Evolutionary conservation across 2,329 filamentous ascomycete genomes (phyloP), one percentile per base, ranked within the genome.

Genomic region (Botrytis deweyae): DNA sequence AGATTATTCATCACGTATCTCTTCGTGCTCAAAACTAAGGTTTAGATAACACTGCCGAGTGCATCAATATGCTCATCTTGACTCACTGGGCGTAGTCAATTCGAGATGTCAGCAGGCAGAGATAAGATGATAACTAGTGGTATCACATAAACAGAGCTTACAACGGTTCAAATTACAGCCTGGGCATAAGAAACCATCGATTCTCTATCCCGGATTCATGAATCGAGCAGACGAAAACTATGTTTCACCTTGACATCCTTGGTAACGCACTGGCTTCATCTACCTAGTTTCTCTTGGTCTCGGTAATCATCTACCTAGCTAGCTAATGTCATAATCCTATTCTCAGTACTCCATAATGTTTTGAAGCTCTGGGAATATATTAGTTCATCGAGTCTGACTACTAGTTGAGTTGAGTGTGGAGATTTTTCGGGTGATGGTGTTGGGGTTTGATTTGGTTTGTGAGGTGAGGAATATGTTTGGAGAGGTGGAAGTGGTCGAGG

Each of bases 61-160:
- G 5, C 18, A 40, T 25, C n/a, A 29, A 40, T 25, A n/a, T 49
- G 18, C 16, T 5, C 22, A 29, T 4, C 14, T 25, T 29, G 25
- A 9, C 16, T 25, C 8, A 18, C 12, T n/a, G 25, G 1, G 22
- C 7, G 7, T 2, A 40, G 0, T 5, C 36, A n/a, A 62, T 42
- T n/a, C 3, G 7, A 40, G 25, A n/a, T 25, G 1, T 3, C 0
- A 44, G 1, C 2, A 29, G 12, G 0, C 25, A n/a, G 25, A 16
- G 36, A 38, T 6, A 40, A 3, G 36, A 62, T 40, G 33, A 40
- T 40, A 40, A 9, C 7, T 25, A 61, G 18, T 59, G 9, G 9
- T 36, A 6, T 61, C 9, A 22, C 12, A 2, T 10, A 38, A 14
- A 38, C 4, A 61, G 9, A 22, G 20, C 2, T 38, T 22, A 9